Evolutionary conservation across 768 basidiomycete species (phyloP).

Genomic region (Butyriboletus loyo): DNA sequence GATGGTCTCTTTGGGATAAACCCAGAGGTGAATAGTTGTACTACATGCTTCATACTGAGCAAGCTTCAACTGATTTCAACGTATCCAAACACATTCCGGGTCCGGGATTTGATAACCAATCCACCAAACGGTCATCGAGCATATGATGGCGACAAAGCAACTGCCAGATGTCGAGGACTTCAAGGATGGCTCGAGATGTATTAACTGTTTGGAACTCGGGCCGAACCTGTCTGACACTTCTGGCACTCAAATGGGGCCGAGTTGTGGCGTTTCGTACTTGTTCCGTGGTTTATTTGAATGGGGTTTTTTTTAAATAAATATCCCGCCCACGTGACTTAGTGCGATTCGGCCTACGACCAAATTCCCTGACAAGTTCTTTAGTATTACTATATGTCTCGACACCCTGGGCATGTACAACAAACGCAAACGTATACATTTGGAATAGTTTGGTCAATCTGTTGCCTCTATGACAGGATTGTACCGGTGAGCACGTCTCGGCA

Average conservation of each 20-base stretch:
- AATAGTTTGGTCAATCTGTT: neutral
- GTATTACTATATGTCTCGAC: too few relatives aligned
- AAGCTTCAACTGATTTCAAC: too few relatives aligned
- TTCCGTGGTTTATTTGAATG: too few relatives aligned
- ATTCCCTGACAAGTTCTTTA: too few relatives aligned
- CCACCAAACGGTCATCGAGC: neutral
- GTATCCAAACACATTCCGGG: neutral
- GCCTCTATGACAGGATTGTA: conserved; percentile 2
- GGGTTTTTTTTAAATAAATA: too few relatives aligned
- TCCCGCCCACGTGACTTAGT: too few relatives aligned
- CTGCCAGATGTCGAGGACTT: neutral
- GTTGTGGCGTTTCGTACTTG: neutral
- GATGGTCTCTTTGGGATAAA: neutral
- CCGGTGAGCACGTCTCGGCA: neutral
- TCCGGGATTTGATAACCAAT: neutral
- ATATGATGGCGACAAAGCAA: neutral
- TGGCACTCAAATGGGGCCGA: neutral
- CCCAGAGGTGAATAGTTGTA: neutral
- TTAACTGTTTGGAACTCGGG: conserved; percentile 1
- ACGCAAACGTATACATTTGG: too few relatives aligned
- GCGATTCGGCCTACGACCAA: too few relatives aligned
- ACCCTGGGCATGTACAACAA: too few relatives aligned
- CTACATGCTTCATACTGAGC: neutral
- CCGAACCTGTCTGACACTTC: neutral
- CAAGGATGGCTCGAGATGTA: neutral